phyloP scores from a whole-genome alignment of 345 rosid species.

The Populus euphratica region DNA sequence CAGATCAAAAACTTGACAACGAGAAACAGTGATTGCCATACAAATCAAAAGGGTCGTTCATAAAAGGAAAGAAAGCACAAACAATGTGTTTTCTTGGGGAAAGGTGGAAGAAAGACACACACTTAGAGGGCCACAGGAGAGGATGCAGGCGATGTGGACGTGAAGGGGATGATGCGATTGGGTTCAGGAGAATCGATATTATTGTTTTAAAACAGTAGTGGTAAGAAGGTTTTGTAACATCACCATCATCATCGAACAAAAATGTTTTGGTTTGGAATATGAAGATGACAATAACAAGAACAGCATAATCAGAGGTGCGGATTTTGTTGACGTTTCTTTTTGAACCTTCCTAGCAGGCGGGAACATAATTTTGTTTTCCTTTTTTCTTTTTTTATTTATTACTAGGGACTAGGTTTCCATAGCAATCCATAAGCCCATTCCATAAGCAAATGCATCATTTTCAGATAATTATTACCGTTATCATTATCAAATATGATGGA shows the following conservation, averaged over 20 bases:
- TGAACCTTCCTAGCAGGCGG: slow-evolving; percentile 13
- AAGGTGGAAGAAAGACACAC: background rate
- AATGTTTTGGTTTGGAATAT: no score
- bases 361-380: background rate
- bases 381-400: background rate
- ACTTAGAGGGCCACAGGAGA: slow-evolving; percentile 15
- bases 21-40: background rate
- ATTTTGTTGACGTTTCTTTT: background rate
- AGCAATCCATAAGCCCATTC: background rate
- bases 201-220: background rate
- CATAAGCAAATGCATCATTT: no score
- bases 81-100: background rate
- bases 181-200: slow-evolving; percentile 22
- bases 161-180: background rate
- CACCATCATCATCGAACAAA: background rate
- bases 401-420: background rate
- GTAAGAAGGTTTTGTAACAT: background rate
- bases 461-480: no score
- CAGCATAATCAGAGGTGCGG: background rate
- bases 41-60: no score
- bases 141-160: background rate
- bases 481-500: no score
- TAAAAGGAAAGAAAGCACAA: background rate
- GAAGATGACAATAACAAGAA: background rate
- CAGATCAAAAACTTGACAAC: background rate